Conservation (phyloP, 352 stramenopile genomes). For the Phytophthora tubulina region DNA sequence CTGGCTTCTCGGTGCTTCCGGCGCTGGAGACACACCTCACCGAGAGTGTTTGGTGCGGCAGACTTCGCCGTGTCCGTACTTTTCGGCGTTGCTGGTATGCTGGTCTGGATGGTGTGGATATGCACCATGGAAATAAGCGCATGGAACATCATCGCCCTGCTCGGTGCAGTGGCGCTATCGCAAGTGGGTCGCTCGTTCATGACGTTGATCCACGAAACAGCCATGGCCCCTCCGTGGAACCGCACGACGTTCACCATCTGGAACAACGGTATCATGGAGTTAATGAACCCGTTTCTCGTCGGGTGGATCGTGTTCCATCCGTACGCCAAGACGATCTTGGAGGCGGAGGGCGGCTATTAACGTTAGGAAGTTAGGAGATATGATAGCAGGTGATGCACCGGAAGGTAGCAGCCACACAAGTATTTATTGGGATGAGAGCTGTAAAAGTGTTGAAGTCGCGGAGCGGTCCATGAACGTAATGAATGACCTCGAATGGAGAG, state of each 20-base stretch:
- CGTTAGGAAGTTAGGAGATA: neutral
- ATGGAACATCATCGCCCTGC: constrained; percentile 50
- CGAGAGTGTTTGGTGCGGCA: neutral
- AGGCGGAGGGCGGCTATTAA: constrained; percentile 28
- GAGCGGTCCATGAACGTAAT: constrained; percentile 8
- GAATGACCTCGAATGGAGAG: constrained; percentile 5
- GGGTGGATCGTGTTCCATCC: constrained; percentile 71
- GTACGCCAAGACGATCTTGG: constrained; percentile 64
- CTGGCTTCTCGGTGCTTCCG: constrained; percentile 2
- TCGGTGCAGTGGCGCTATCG: constrained; percentile 43
- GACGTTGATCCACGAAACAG: constrained; percentile 53
- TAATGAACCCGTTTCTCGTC: constrained; percentile 68
- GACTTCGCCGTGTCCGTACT: constrained; percentile 39
- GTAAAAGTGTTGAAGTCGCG: constrained; percentile 2
- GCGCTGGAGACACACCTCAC: constrained; percentile 26
- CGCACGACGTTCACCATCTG: constrained; percentile 39
- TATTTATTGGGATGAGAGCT: constrained; percentile 42
- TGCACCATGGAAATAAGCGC: constrained; percentile 26
- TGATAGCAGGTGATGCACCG: constrained; percentile 12
- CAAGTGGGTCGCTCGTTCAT: constrained; percentile 51
- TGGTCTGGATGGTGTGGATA: constrained; percentile 37
- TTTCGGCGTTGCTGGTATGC: constrained; percentile 24
- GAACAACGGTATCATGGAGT: constrained; percentile 65
- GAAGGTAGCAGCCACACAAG: neutral
- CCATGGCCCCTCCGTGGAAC: constrained; percentile 34